phyloP scores from a whole-genome alignment of 768 basidiomycete species.

The Rhodotorula taiwanensis region DNA sequence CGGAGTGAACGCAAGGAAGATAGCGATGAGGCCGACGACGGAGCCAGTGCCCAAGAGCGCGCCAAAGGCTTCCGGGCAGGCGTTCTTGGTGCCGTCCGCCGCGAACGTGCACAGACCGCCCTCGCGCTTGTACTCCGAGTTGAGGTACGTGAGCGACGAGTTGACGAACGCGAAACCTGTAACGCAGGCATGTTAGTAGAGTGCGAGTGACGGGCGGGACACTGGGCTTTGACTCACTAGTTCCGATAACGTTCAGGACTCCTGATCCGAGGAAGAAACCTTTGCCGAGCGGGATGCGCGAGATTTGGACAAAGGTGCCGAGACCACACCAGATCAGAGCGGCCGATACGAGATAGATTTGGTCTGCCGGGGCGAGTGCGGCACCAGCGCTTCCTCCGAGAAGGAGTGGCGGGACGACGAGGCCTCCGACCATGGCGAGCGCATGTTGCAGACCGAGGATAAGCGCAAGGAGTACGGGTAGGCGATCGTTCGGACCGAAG shows the following conservation, averaged over 20 bases:
- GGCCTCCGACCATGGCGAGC: conserved; percentile 48
- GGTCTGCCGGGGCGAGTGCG: conserved; percentile 51
- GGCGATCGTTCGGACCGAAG: conserved; percentile 2
- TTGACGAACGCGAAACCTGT: conserved; percentile 14
- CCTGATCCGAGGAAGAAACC: conserved; percentile 58
- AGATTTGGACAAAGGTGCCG: conserved; percentile 61
- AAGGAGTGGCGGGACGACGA: conserved; percentile 70
- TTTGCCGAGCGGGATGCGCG: conserved; percentile 38
- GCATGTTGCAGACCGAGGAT: conserved; percentile 53
- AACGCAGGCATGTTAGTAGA: background rate
- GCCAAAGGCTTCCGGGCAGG: conserved; percentile 38
- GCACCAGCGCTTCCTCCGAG: conserved; percentile 44
- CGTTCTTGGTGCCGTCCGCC: conserved; percentile 35
- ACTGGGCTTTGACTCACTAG: background rate
- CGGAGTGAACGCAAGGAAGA: conserved; percentile 36
- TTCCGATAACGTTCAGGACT: conserved; percentile 47
- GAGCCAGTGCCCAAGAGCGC: conserved; percentile 37
- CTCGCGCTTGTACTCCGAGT: conserved; percentile 20
- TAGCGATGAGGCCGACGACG: conserved; percentile 34
- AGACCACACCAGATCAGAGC: conserved; percentile 56
- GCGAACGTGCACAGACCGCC: conserved; percentile 35
- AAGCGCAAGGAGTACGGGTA: conserved; percentile 52
- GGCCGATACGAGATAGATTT: conserved; percentile 72
- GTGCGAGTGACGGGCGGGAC: background rate
- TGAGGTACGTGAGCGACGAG: conserved; percentile 4